Evolutionary conservation across 2,329 filamentous ascomycete genomes (phyloP), one percentile per base, ranked within the genome.

Genomic region (Fusarium concolor): DNA sequence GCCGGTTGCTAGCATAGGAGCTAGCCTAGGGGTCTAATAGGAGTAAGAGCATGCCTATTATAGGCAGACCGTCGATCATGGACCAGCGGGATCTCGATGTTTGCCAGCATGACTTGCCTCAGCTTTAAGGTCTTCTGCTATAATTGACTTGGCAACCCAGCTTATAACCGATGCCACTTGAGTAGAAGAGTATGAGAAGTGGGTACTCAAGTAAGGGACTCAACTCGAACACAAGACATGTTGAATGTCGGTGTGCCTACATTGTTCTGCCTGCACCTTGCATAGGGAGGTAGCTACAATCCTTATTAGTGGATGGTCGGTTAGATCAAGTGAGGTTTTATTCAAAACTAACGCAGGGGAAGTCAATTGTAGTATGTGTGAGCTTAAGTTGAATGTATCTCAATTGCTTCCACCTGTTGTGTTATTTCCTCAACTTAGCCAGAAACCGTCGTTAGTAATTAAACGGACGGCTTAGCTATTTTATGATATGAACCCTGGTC

Each of bases 181-280:
- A 22, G 17, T n/a, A 33, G 18, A 28, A 49, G 31, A 41, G 37
- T 26, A n/a, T 31, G 20, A 26, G 37, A 46, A 35, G 12, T 37
- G 28, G 39, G 38, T 29, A 43, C 33, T 17, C 6, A 35, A 38
- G 56, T 35, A 54, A 59, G 47, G 58, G 47, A 50, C 26, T 29
- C 38, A n/a, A 35, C 22, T 26, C 11, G 8, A 42, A 29, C 14
- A 64, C 37, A 64, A 41, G 51, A 45, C 64, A 58, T 22, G n/a
- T 39, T 12, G 17, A 58, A 64, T 57, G 59, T 45, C 59, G 51
- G 60, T 63, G 55, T 42, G 39, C 24, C 7, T 24, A 20, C 28
- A n/a, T 50, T 18, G 45, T 28, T 50, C 31, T 50, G 26, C 17
- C 24, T 28, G 18, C 14, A 6, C 14, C 29, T 42, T 58, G 28